Evolutionary conservation across 2,329 filamentous ascomycete genomes (phyloP).

Genomic region (Cytospora leucostoma): DNA sequence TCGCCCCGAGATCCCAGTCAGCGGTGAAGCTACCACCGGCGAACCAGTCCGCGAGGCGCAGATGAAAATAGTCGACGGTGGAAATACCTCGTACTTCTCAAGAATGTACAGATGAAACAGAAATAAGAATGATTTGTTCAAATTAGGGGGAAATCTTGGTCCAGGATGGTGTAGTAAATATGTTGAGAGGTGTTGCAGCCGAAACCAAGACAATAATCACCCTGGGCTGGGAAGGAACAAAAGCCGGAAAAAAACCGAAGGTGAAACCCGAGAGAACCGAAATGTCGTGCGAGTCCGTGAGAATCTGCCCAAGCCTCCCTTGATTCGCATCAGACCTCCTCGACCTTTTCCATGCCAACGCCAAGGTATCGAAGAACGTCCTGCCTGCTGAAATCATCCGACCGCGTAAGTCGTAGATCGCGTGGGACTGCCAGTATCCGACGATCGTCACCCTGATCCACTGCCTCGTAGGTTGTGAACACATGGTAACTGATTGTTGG

Average conservation of each 20-base stretch:
- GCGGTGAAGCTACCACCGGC: background rate
- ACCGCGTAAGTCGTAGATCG: background rate
- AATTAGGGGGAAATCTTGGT: background rate
- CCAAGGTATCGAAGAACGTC: background rate
- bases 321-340: background rate
- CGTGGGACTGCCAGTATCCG: background rate
- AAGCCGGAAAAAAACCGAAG: background rate
- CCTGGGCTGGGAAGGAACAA: background rate
- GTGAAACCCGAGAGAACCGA: background rate
- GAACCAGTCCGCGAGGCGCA: background rate
- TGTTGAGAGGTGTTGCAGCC: background rate
- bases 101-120: background rate
- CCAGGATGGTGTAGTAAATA: slow-evolving; percentile 13
- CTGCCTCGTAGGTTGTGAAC: background rate
- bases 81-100: background rate
- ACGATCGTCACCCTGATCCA: background rate
- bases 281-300: background rate
- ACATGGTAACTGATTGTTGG: background rate
- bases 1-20: background rate
- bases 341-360: background rate
- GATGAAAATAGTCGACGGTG: background rate
- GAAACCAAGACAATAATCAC: background rate
- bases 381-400: background rate
- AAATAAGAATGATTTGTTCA: slow-evolving; percentile 8
- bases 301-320: background rate